A percentile compares a stretch with the other conserved stretches of the same genome.
Conservation (phyloP, 2,329 filamentous ascomycete genomes). For the Claviceps spartinae region DNA sequence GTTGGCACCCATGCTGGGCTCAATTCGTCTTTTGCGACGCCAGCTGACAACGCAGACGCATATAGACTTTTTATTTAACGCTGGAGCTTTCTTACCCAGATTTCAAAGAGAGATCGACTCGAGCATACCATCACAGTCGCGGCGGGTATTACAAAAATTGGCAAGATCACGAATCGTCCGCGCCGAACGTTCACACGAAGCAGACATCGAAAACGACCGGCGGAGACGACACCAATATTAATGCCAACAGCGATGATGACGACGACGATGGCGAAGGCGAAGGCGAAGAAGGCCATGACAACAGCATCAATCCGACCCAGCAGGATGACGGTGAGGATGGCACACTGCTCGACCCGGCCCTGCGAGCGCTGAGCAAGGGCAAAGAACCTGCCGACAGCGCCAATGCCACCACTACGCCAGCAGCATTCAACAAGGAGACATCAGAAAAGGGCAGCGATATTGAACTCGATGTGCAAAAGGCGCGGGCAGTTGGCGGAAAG, state of each 20-base stretch:
- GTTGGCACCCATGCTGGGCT: constrained; percentile 17
- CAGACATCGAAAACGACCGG: constrained; percentile 15
- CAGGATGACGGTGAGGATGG: constrained; percentile 2
- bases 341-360: constrained; percentile 5
- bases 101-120: constrained; percentile 33
- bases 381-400: constrained; percentile 7
- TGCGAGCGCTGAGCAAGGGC: constrained; percentile 4
- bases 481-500: not conserved
- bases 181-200: constrained; percentile 16
- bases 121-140: constrained; percentile 23
- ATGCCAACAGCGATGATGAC: constrained; percentile 12
- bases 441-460: not conserved
- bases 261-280: constrained; percentile 11
- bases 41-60: not conserved
- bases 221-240: constrained; percentile 17
- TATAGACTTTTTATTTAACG: constrained; percentile 49
- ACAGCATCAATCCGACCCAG: not conserved
- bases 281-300: constrained; percentile 5
- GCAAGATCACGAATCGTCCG: constrained; percentile 16
- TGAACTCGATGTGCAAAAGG: constrained; percentile 1
- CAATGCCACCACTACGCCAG: not conserved
- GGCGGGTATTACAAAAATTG: constrained; percentile 35
- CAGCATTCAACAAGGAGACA: not conserved
- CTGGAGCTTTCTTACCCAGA: constrained; percentile 49
- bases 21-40: not conserved